Percentiles rank a stretch among this genome's conserved stretches.
Conservation (phyloP, 768 basidiomycete genomes). For the Stropharia rugosoannulata region DNA sequence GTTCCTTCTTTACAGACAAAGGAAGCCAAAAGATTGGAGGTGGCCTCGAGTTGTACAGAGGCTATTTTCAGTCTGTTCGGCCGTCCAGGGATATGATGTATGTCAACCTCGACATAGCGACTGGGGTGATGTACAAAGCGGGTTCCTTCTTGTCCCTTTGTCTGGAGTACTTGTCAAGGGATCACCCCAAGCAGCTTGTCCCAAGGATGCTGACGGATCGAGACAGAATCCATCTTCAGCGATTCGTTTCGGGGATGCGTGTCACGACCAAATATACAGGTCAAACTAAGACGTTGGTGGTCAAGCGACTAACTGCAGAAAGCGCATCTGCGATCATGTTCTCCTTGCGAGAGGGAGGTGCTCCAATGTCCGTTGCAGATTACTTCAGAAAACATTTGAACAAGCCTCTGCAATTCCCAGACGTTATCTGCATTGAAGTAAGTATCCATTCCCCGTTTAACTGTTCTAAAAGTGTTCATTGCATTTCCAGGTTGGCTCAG, state of each 20-base stretch:
- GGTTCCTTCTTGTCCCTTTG: conserved; percentile 60
- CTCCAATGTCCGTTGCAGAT: conserved; percentile 48
- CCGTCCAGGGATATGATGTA: conserved; percentile 64
- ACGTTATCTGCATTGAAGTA: conserved; percentile 69
- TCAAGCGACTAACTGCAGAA: conserved; percentile 55
- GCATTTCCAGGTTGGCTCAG: conserved; percentile 47
- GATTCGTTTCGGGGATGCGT: conserved; percentile 32
- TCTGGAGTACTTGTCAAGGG: conserved; percentile 44
- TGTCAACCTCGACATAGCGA: conserved; percentile 78
- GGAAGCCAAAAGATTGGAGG: conserved; percentile 50
- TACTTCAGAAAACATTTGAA: conserved; percentile 56
- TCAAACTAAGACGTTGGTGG: conserved; percentile 8
- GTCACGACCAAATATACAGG: conserved; percentile 21
- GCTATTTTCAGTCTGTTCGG: conserved; percentile 80
- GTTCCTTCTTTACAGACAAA: conserved; percentile 71
- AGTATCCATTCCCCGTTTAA: conserved; percentile 33
- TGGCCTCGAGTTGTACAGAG: conserved; percentile 73
- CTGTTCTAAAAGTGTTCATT: background rate
- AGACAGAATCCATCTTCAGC: conserved; percentile 41
- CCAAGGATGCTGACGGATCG: conserved; percentile 45
- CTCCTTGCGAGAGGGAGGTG: conserved; percentile 44
- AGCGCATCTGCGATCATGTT: conserved; percentile 58
- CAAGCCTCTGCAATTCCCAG: conserved; percentile 50
- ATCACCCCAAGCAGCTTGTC: conserved; percentile 24
- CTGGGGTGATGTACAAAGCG: conserved; percentile 71